Base-by-base conservation (phyloP, 2,329 filamentous ascomycete species). In the Epichloe typhina region DNA sequence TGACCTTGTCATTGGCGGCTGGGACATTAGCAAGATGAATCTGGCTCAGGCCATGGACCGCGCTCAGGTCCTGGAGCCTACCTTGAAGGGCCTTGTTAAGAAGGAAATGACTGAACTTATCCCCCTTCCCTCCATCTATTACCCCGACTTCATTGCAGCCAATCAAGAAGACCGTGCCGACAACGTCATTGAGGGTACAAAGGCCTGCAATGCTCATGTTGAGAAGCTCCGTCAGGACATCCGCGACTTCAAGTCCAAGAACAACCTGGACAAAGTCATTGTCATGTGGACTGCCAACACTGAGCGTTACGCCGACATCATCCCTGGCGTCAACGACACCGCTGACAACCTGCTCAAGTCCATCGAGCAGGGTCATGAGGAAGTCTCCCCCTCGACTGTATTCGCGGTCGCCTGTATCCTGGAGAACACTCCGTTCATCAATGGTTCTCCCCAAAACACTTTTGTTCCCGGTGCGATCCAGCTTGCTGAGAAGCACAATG, bases 251-350 rank as follows among this genome's bases (percentile, higher is more conserved):
- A 97, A 97, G 77, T 72, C 81, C 55, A 72, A 78, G 61, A 87
- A 97, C 66, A 73, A 69, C 53, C 81, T 98, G 36, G 91, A 97
- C 76, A 96, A 94, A 76, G 85, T 98, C 65, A 88, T 98, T 64
- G 84, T 98, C 54, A 86, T 93, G 70, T 98, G 93, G 93, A 97
- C 93, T 53, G 93, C 93, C 70, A 98, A 98, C 76, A 98, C 93
- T 12, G 93, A 98, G 74, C 88, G 93, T 57, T 98, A 89, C 63
- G 88, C 93, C 58, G 88, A 96, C 57, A 76, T 97, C 58, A 69
- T 95, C 49, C 72, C 82, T 19, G 91, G 91, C 56, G 82, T 98
- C 70, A 97, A 98, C 66, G 93, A 98, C 72, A 97, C 91, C 17
- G 89, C 91, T 47, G 89, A 95, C 59, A 96, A 96, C 71, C 77